A percentile compares a stretch with the other conserved stretches of the same genome.
Conservation (phyloP, 2,329 filamentous ascomycete genomes). For the Neofusicoccum umdonicola region DNA sequence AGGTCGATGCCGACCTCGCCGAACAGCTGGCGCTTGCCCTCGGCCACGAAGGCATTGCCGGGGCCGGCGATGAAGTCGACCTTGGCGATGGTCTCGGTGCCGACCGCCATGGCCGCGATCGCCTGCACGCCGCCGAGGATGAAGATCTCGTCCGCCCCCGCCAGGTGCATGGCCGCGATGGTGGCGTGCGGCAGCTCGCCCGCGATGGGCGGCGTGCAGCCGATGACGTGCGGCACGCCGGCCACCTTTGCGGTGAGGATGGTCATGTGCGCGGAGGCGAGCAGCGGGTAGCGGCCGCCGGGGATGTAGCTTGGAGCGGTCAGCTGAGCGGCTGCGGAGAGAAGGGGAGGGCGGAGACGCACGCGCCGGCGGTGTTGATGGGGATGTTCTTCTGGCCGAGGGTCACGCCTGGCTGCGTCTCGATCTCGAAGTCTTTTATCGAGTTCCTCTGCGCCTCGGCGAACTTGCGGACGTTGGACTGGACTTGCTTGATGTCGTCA, state of each 20-base stretch:
- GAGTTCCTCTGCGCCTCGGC: constrained; percentile 48
- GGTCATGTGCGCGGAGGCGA: constrained; percentile 57
- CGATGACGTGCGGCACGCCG: constrained; percentile 51
- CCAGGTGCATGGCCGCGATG: constrained; percentile 51
- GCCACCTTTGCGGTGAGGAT: constrained; percentile 56
- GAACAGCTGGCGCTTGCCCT: constrained; percentile 53
- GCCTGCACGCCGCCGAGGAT: constrained; percentile 55
- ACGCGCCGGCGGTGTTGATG: constrained; percentile 47
- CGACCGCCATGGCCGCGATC: constrained; percentile 52
- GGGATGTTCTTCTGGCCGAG: constrained; percentile 53
- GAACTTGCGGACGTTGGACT: constrained; percentile 51
- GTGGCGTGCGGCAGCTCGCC: constrained; percentile 50
- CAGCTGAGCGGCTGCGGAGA: background rate
- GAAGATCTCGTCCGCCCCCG: constrained; percentile 52
- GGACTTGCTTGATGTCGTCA: constrained; percentile 53
- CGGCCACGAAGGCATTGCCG: constrained; percentile 51
- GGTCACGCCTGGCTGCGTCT: constrained; percentile 39
- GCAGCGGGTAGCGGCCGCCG: constrained; percentile 53
- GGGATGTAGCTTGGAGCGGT: constrained; percentile 43
- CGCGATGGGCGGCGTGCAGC: constrained; percentile 52
- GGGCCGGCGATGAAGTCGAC: constrained; percentile 10
- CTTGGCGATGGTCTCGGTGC: constrained; percentile 47
- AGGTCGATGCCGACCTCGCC: constrained; percentile 56
- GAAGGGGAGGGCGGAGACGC: constrained; percentile 17
- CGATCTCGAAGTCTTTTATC: constrained; percentile 51